phyloP scores from a whole-genome alignment of 202 grass and related monocot species.

The Panicum hallii region DNA sequence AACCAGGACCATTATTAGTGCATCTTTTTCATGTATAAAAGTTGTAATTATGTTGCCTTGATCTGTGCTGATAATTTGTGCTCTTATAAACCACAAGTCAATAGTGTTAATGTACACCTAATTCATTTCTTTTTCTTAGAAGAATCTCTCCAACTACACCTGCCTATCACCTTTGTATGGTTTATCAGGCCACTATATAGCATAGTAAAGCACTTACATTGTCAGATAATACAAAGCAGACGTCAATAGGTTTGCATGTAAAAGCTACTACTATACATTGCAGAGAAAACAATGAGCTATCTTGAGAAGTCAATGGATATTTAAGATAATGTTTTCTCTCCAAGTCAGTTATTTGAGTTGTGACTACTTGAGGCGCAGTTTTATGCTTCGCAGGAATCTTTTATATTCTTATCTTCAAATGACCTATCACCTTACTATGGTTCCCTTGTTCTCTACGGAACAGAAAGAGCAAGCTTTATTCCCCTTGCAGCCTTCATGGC shows the following conservation, averaged over 20 bases:
- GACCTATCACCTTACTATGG: neutral
- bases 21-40: neutral
- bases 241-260: neutral
- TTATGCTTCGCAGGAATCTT: neutral
- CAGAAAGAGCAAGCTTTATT: slow-evolving; percentile 28
- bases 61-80: neutral
- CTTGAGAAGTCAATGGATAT: neutral
- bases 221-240: neutral
- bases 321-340: neutral
- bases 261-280: slow-evolving; percentile 6
- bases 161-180: neutral
- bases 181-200: slow-evolving; percentile 7
- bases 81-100: neutral
- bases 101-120: slow-evolving; percentile 1
- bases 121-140: slow-evolving; percentile 13
- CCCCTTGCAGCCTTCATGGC: neutral
- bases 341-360: neutral
- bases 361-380: neutral
- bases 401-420: slow-evolving; percentile 41
- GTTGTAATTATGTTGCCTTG: neutral
- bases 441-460: slow-evolving; percentile 32
- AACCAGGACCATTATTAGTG: slow-evolving; percentile 16
- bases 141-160: neutral
- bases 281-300: neutral
- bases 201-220: neutral